Percentiles rank a stretch among this genome's conserved stretches.
phyloP scores from a whole-genome alignment of 1,284 basidiomycete genomes.

The Gymnopus androsaceus region DNA sequence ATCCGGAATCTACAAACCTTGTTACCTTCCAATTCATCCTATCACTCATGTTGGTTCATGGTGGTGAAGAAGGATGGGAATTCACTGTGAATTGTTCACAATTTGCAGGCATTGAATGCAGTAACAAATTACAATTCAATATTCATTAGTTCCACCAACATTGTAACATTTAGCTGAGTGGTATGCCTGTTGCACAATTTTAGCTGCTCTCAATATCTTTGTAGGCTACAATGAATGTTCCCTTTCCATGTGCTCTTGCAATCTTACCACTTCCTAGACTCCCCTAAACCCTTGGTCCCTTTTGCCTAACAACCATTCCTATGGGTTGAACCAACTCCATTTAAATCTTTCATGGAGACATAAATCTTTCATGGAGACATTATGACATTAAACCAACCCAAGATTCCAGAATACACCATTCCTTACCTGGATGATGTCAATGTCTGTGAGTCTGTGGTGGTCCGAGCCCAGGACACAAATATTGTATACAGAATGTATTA shows the following conservation, averaged over 20 bases:
- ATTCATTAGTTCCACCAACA: conserved; percentile 19
- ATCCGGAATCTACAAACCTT: conserved; percentile 32
- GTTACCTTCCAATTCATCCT: conserved; percentile 26
- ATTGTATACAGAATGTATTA: too few species aligned
- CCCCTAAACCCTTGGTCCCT: conserved; percentile 11
- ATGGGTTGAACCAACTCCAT: conserved; percentile 17
- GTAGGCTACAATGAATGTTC: not conserved
- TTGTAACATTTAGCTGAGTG: conserved; percentile 20
- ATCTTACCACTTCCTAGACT: conserved; percentile 19
- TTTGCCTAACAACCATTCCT: conserved; percentile 16
- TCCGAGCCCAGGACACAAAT: too few species aligned
- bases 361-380: too few species aligned
- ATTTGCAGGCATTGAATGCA: conserved; percentile 30
- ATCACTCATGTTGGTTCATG: conserved; percentile 32
- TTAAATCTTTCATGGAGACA: conserved; percentile 19
- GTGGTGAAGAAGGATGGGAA: conserved; percentile 26
- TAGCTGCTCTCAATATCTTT: conserved; percentile 15
- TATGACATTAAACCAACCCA: conserved; percentile 16
- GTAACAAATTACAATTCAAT: conserved; percentile 29
- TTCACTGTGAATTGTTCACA: conserved; percentile 23
- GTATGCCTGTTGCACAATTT: conserved; percentile 7
- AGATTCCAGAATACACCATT: conserved; percentile 11
- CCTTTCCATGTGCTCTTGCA: not conserved
- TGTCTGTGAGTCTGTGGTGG: too few species aligned
- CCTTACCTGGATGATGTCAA: conserved; percentile 18